These are phyloP conservation scores for Penicillium macrosclerotiorum DNA, from an alignment of 495 filamentous ascomycete genomes.

Conservation along the genomic window DNA sequence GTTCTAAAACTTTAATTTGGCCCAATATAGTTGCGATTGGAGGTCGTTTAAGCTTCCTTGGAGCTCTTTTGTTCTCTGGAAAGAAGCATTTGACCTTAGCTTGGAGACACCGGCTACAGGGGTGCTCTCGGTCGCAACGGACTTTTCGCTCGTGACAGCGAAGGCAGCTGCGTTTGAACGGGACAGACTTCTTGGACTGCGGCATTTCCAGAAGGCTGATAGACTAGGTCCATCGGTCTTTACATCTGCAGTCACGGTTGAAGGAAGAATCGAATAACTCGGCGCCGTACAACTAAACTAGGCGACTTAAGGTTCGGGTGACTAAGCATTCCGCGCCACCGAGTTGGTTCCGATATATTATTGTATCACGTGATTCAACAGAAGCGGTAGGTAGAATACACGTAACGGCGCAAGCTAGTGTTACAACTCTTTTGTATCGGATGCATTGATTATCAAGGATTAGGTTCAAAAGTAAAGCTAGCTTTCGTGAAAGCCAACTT, in stretches of 20 bases:
- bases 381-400: too few relatives aligned
- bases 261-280: background rate
- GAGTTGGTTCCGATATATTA: too few relatives aligned
- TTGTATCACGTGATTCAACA: too few relatives aligned
- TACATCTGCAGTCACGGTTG: background rate
- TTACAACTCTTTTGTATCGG: too few relatives aligned
- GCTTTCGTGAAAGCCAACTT: too few relatives aligned
- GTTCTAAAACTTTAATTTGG: slow-evolving; percentile 65
- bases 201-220: background rate
- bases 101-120: slow-evolving; percentile 70
- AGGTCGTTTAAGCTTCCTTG: slow-evolving; percentile 55
- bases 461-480: too few relatives aligned
- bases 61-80: slow-evolving; percentile 67
- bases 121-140: slow-evolving; percentile 38
- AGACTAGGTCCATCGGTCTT: background rate
- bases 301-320: background rate
- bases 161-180: slow-evolving; percentile 11
- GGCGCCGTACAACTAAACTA: background rate
- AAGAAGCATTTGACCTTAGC: slow-evolving; percentile 69
- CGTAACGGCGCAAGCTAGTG: too few relatives aligned
- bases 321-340: too few relatives aligned
- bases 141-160: slow-evolving; percentile 28
- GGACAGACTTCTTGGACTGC: background rate
- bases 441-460: too few relatives aligned
- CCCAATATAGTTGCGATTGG: slow-evolving; percentile 60